A percentile compares a stretch with the other conserved stretches of the same genome.
Evolutionary conservation across 73 alveolate genomes (phyloP).

Genomic region (Tetrahymena elliotti): DNA sequence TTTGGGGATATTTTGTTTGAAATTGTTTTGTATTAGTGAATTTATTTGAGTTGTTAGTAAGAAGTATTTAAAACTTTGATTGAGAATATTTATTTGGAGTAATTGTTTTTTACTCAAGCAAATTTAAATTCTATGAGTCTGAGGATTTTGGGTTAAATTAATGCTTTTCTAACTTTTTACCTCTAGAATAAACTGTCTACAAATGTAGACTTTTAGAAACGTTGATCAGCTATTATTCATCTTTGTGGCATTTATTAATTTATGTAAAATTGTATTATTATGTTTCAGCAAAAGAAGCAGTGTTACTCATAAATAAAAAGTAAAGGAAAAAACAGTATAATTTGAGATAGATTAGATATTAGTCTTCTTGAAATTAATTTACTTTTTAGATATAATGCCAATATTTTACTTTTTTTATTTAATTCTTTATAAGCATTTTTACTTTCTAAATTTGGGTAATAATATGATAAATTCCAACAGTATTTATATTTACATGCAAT

Average conservation of each 20-base stretch:
- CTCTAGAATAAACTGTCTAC: not conserved
- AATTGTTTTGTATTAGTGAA: not conserved
- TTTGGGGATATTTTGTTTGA: not conserved
- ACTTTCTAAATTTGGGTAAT: not conserved
- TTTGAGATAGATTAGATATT: not conserved
- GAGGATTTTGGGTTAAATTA: not conserved
- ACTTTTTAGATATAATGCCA: not conserved
- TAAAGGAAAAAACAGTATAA: not conserved
- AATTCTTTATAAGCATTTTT: not conserved
- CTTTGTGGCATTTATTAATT: not conserved
- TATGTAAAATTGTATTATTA: not conserved
- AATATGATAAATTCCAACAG: not conserved
- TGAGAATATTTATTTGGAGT: not conserved
- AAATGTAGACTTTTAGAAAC: not conserved
- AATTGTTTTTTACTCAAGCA: not conserved
- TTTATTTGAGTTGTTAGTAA: not conserved
- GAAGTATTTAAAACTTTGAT: not conserved
- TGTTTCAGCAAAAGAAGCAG: not conserved
- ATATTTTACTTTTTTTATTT: not conserved
- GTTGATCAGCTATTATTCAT: not conserved
- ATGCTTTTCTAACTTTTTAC: not conserved
- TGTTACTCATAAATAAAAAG: not conserved
- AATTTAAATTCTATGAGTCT: not conserved
- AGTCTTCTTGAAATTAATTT: not conserved
- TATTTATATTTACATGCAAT: not conserved